phyloP scores from a whole-genome alignment of 768 basidiomycete genomes.

The Austroboletus festivus region DNA sequence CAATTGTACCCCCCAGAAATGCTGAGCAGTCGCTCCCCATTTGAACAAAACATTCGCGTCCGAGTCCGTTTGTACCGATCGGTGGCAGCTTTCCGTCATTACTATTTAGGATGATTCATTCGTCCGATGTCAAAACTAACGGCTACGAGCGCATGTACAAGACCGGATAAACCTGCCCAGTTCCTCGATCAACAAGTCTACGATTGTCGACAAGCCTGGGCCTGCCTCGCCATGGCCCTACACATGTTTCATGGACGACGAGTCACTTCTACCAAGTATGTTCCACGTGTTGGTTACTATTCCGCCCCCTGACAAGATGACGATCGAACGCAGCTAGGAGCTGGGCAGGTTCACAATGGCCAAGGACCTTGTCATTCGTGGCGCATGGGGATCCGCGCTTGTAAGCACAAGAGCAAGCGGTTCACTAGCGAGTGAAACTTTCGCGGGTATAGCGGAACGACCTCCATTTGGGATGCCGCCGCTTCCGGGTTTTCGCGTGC shows the following conservation, averaged over 20 bases:
- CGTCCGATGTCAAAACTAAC: too few relatives aligned
- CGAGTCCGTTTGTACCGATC: too few relatives aligned
- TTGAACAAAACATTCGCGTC: too few relatives aligned
- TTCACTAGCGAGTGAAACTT: conserved; percentile 18
- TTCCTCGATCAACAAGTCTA: too few relatives aligned
- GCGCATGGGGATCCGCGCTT: background rate
- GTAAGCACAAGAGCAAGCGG: background rate
- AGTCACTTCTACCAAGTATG: conserved; percentile 7
- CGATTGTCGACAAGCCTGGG: too few relatives aligned
- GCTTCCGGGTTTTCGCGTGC: conserved; percentile 10
- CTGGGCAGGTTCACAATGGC: background rate
- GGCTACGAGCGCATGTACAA: too few relatives aligned
- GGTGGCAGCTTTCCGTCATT: too few relatives aligned
- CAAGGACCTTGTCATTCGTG: background rate
- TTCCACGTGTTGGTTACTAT: conserved; percentile 14
- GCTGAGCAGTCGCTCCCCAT: too few relatives aligned
- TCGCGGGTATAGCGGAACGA: conserved; percentile 18
- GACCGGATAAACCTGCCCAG: too few relatives aligned
- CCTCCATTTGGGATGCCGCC: conserved; percentile 5
- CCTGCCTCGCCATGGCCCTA: background rate
- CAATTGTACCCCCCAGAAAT: too few relatives aligned
- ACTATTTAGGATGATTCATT: too few relatives aligned
- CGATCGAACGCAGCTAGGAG: background rate
- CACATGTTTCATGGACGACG: conserved; percentile 12
- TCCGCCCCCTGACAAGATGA: background rate